Evolutionary conservation across 2,329 filamentous ascomycete species (phyloP).

Genomic region (Albophoma yamanashiensis): DNA sequence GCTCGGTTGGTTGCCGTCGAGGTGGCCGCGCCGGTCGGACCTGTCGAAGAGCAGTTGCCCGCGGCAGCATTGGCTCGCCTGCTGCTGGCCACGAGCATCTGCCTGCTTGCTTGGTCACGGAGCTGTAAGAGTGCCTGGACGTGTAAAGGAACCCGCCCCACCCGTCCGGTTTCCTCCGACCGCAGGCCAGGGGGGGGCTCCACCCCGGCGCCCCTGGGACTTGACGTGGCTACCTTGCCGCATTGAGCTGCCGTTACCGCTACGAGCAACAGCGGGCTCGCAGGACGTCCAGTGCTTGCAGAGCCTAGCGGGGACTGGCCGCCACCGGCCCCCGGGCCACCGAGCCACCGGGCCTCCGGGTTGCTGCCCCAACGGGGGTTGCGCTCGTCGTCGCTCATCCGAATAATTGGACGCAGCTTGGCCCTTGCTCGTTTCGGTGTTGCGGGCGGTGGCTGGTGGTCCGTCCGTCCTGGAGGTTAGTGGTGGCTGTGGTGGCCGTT

Average conservation of each 20-base stretch:
- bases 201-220: background rate
- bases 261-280: too few species aligned
- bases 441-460: background rate
- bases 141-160: background rate
- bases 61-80: background rate
- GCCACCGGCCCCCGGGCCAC: background rate
- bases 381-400: too few species aligned
- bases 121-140: too few species aligned
- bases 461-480: too few species aligned
- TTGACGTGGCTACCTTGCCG: background rate
- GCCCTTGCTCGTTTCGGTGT: background rate
- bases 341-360: background rate
- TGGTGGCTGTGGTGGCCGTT: background rate
- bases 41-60: background rate
- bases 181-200: background rate
- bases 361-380: background rate
- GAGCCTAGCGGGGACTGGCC: too few species aligned
- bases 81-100: background rate
- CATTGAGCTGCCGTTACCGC: background rate
- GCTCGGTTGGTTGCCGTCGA: too few species aligned
- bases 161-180: conserved; percentile 3
- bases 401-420: background rate
- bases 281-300: background rate
- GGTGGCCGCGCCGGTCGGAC: background rate
- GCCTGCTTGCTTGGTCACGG: background rate